Evolutionary conservation across 169 alveolate species (phyloP).

Genomic region (Eimeria tenella): DNA sequence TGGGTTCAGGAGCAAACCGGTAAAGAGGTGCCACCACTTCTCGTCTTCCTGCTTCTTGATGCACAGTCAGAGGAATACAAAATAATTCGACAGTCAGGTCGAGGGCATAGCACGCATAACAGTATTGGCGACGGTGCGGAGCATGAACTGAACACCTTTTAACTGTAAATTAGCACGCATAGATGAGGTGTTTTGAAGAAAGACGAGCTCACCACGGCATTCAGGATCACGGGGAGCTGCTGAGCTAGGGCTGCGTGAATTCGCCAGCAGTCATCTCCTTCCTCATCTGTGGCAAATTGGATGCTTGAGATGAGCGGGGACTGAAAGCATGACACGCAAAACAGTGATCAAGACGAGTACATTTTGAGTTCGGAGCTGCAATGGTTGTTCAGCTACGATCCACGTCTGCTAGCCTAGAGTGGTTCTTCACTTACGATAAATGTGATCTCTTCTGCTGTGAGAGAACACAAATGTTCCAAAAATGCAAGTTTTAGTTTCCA

Average conservation of each 20-base stretch:
- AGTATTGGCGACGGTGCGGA: neutral
- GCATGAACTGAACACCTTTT: neutral
- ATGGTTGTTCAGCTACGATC: neutral
- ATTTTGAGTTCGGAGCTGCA: no score
- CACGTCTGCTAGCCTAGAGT: neutral
- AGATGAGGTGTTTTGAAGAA: neutral
- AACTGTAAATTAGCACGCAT: neutral
- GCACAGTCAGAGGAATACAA: neutral
- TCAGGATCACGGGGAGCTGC: constrained; percentile 54
- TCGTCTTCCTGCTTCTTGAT: constrained; percentile 26
- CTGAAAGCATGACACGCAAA: constrained; percentile 7
- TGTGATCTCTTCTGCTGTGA: neutral
- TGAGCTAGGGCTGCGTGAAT: constrained; percentile 70
- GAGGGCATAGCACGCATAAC: no score
- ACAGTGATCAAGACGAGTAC: neutral
- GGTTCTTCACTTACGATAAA: constrained; percentile 20
- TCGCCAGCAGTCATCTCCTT: constrained; percentile 71
- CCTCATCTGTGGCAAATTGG: constrained; percentile 47
- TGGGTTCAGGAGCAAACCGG: constrained; percentile 38
- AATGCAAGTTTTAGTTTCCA: constrained; percentile 46
- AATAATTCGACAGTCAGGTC: no score
- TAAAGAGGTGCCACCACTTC: constrained; percentile 24
- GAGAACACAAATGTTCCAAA: constrained; percentile 35
- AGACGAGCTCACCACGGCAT: constrained; percentile 26
- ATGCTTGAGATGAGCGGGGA: constrained; percentile 25